phyloP scores from a whole-genome alignment of 2,329 filamentous ascomycete species.

The Cladosporium oxysporum region DNA sequence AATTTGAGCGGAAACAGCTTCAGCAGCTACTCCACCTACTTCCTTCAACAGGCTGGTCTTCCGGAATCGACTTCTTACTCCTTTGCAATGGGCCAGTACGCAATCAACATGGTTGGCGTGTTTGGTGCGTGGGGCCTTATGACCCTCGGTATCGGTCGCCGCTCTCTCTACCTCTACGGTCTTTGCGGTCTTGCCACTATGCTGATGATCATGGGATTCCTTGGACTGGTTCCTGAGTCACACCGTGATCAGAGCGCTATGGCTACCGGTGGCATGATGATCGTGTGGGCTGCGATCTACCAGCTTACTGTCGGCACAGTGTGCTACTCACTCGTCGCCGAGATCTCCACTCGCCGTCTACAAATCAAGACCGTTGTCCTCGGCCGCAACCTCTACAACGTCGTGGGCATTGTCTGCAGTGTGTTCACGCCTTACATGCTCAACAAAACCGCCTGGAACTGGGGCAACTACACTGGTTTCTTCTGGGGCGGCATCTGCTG shows the following conservation, averaged over 20 bases:
- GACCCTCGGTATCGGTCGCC: slow-evolving; percentile 71
- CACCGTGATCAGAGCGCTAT: slow-evolving; percentile 65
- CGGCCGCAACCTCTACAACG: slow-evolving; percentile 73
- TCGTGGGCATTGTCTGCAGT: slow-evolving; percentile 78
- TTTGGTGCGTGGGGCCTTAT: slow-evolving; percentile 82
- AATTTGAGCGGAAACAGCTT: slow-evolving; percentile 51
- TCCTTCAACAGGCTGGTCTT: slow-evolving; percentile 51
- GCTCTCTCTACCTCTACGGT: slow-evolving; percentile 74
- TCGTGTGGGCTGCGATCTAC: slow-evolving; percentile 79
- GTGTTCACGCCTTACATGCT: slow-evolving; percentile 91
- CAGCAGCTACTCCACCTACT: slow-evolving; percentile 52
- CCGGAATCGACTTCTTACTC: slow-evolving; percentile 45
- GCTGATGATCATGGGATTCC: slow-evolving; percentile 81
- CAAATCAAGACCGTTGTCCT: slow-evolving; percentile 92
- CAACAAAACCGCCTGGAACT: slow-evolving; percentile 83
- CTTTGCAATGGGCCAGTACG: slow-evolving; percentile 58
- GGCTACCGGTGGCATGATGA: slow-evolving; percentile 81
- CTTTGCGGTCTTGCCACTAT: slow-evolving; percentile 72
- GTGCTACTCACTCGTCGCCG: slow-evolving; percentile 83
- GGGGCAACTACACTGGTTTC: slow-evolving; percentile 84
- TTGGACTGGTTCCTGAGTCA: slow-evolving; percentile 67
- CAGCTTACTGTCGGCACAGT: slow-evolving; percentile 87
- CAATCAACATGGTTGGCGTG: slow-evolving; percentile 74
- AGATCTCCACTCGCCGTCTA: slow-evolving; percentile 79
- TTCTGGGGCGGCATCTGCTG: slow-evolving; percentile 85